A percentile compares a stretch with the other conserved stretches of the same genome.
Evolutionary conservation across 2,329 filamentous ascomycete genomes (phyloP).

Genomic region (Arthrocladium fulminans): DNA sequence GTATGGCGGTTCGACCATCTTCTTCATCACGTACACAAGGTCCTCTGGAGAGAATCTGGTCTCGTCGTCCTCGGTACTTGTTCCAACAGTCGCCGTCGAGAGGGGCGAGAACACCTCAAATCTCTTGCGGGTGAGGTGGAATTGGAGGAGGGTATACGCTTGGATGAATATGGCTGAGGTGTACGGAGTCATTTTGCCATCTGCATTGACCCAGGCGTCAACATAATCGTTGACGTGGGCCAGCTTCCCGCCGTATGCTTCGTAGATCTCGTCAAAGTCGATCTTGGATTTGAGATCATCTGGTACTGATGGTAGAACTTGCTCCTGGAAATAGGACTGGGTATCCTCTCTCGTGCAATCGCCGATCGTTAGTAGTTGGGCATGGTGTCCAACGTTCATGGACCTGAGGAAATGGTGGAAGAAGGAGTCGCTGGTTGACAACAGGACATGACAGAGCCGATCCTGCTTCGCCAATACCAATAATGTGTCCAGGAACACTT

Average conservation of each 20-base stretch:
- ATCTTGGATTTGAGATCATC: background rate
- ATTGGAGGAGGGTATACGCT: conserved; percentile 9
- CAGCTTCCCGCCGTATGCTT: conserved; percentile 6
- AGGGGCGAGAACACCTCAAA: conserved; percentile 8
- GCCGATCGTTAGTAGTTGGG: conserved; percentile 8
- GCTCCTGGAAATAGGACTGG: conserved; percentile 5
- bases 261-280: conserved; percentile 7
- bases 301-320: conserved; percentile 2
- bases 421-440: conserved; percentile 8
- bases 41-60: background rate
- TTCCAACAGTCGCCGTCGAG: conserved; percentile 4
- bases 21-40: conserved; percentile 5
- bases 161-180: conserved; percentile 9
- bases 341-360: conserved; percentile 3
- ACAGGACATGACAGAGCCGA: conserved; percentile 8
- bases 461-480: conserved; percentile 9
- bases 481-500: conserved; percentile 9
- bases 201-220: conserved; percentile 2
- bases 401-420: conserved; percentile 9
- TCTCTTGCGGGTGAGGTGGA: conserved; percentile 5
- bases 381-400: conserved; percentile 10
- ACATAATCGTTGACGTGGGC: conserved; percentile 7
- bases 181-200: conserved; percentile 9
- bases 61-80: conserved; percentile 1
- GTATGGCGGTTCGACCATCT: conserved; percentile 3